Percentiles rank a stretch among this genome's conserved stretches.
Evolutionary conservation across 1,139 yeast species (phyloP).

Genomic region (Suhomyces taliae): DNA sequence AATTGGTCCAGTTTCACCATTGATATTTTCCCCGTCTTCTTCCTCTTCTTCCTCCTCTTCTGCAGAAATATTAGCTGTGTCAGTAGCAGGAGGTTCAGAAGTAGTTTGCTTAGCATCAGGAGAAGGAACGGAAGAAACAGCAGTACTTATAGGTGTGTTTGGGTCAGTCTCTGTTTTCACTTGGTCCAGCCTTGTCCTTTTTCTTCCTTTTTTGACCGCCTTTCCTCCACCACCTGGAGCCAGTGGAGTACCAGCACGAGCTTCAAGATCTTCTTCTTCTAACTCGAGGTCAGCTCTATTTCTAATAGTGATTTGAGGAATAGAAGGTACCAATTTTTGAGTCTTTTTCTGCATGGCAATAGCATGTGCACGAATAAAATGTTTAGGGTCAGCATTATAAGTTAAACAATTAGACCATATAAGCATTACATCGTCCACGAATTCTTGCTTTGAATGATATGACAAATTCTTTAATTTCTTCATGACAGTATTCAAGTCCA

Average conservation of each 20-base stretch:
- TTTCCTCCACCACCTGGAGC: constrained; percentile 26
- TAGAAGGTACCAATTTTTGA: constrained; percentile 68
- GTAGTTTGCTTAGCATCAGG: constrained; percentile 12
- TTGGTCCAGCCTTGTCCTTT: constrained; percentile 40
- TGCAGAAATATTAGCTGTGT: constrained; percentile 23
- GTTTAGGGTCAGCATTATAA: constrained; percentile 94
- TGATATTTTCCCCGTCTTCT: constrained; percentile 19
- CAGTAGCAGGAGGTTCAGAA: constrained; percentile 23
- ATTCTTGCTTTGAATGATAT: constrained; percentile 80
- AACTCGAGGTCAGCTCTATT: constrained; percentile 85
- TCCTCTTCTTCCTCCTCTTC: constrained; percentile 32
- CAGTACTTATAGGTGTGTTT: constrained; percentile 8
- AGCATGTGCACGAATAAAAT: constrained; percentile 88
- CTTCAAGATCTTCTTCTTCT: constrained; percentile 53
- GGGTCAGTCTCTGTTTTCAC: constrained; percentile 27
- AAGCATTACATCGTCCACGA: constrained; percentile 89
- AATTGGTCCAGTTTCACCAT: constrained; percentile 20
- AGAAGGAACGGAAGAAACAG: constrained; percentile 16
- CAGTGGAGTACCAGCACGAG: constrained; percentile 31
- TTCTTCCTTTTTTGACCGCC: constrained; percentile 44
- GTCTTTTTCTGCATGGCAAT: constrained; percentile 94
- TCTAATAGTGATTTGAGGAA: constrained; percentile 83
- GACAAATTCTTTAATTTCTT: constrained; percentile 81
- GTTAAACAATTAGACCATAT: constrained; percentile 95
- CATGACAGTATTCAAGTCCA: constrained; percentile 95